These are phyloP conservation scores for Fusarium sp. DNA, from an alignment of 2,329 filamentous ascomycete species.

Conservation along the genomic window DNA sequence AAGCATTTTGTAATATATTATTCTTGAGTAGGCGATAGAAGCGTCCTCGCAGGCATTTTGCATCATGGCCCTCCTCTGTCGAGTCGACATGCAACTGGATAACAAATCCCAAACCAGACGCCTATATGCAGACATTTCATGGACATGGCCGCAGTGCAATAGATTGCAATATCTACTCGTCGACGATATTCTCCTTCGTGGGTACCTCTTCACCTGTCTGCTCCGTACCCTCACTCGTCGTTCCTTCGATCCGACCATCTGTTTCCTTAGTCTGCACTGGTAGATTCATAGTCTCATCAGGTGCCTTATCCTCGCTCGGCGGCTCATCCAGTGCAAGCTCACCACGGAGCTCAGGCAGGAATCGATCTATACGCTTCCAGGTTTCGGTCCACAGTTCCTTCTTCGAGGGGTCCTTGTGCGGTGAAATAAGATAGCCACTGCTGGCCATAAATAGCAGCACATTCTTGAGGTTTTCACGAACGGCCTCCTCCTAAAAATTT, in stretches of 20 bases:
- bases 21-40: constrained; percentile 3
- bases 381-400: constrained; percentile 72
- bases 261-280: constrained; percentile 10
- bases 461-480: constrained; percentile 95
- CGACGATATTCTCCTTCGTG: constrained; percentile 7
- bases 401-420: constrained; percentile 67
- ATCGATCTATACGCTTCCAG: constrained; percentile 75
- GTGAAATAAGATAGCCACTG: constrained; percentile 84
- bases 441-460: constrained; percentile 95
- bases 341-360: constrained; percentile 70
- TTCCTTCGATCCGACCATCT: constrained; percentile 15
- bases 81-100: constrained; percentile 13
- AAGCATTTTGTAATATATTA: not conserved
- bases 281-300: not conserved
- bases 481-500: constrained; percentile 89
- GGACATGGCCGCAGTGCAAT: not conserved
- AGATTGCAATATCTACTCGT: constrained; percentile 9
- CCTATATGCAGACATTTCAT: constrained; percentile 3
- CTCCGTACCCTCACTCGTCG: constrained; percentile 15
- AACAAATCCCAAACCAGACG: constrained; percentile 23
- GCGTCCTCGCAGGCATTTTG: constrained; percentile 26
- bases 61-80: constrained; percentile 4
- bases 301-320: constrained; percentile 17
- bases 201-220: constrained; percentile 7
- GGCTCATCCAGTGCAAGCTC: constrained; percentile 68